These are phyloP conservation scores for Jacaranda copaia DNA, from an alignment of 257 asterid genomes.

Conservation along the genomic window DNA sequence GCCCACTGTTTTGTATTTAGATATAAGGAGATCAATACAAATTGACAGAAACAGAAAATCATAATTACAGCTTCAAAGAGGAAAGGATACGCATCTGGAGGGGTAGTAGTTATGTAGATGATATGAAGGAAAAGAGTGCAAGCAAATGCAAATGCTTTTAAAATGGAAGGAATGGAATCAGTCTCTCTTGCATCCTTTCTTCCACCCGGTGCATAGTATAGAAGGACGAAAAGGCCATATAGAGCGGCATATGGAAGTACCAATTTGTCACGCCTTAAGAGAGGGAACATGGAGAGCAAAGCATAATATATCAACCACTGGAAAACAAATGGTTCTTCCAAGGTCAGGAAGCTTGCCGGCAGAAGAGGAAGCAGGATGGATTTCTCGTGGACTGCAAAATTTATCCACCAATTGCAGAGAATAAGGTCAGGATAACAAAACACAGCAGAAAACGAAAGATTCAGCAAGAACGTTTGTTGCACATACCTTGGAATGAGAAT, in stretches of 20 bases:
- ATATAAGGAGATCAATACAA: constrained; percentile 55
- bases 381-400: constrained; percentile 83
- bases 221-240: constrained; percentile 71
- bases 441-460: constrained; percentile 23
- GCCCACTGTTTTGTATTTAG: constrained; percentile 73
- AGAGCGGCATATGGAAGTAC: constrained; percentile 71
- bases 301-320: constrained; percentile 73
- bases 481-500: constrained; percentile 95
- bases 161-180: constrained; percentile 33
- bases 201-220: constrained; percentile 68
- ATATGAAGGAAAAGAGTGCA: constrained; percentile 72
- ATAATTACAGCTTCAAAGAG: constrained; percentile 88
- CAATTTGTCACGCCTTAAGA: constrained; percentile 77
- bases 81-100: constrained; percentile 85
- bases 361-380: constrained; percentile 92
- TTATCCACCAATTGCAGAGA: constrained; percentile 34
- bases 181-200: constrained; percentile 49
- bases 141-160: constrained; percentile 48
- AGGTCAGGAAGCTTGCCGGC: constrained; percentile 90
- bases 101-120: constrained; percentile 66
- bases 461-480: constrained; percentile 31
- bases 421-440: background rate
- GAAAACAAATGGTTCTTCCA: constrained; percentile 75
- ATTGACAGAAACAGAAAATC: constrained; percentile 87
- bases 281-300: constrained; percentile 93